Evolutionary conservation across 352 stramenopile genomes (phyloP), one percentile per base, ranked within the genome.

Genomic region (Globisporangium takayamanum): DNA sequence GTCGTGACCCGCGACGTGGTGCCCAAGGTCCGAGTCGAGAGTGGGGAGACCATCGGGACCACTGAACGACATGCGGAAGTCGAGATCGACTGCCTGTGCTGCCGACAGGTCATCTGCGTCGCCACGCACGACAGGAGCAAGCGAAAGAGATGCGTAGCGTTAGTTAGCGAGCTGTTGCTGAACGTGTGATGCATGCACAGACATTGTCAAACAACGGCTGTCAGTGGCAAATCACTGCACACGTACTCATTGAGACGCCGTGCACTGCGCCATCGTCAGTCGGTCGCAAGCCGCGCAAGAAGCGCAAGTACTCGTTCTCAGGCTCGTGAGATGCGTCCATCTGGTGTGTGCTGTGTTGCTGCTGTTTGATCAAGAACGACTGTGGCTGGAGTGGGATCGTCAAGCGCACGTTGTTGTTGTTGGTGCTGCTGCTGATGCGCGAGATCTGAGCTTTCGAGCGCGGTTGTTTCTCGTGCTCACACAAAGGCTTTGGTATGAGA

Each of bases 301-400:
- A 92, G 68, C 82, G 76, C 64, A 92, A 60, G 67, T 92, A 90
- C 68, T 90, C 80, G 66, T 84, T 85, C 49, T 89, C 81, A 7
- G 46, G 53, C 57, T 47, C 68, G 52, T 55, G 69, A 63, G 53
- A 63, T 47, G 44, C 60, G 33, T 82, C 68, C 47, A 53, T 51
- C 25, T 53, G 20, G 39, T 74, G 65, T 49, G n/a, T 22, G 41
- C 41, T 47, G 41, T 47, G 41, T 12, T n/a, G 41, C 16, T n/a
- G 41, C 41, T n/a, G 16, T 12, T 46, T 15, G 30, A 2, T 36
- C 30, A 36, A 36, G 30, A 36, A 5, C 7, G 30, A 36, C 30
- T 36, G 30, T 36, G 30, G 5, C 30, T 36, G 30, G 30, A 5
- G 30, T 36, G 30, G 30, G 30, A 36, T 36, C 30, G 30, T 39